Conservation (phyloP, 2,329 filamentous ascomycete genomes). For the Thielaviopsis ethacetica region DNA sequence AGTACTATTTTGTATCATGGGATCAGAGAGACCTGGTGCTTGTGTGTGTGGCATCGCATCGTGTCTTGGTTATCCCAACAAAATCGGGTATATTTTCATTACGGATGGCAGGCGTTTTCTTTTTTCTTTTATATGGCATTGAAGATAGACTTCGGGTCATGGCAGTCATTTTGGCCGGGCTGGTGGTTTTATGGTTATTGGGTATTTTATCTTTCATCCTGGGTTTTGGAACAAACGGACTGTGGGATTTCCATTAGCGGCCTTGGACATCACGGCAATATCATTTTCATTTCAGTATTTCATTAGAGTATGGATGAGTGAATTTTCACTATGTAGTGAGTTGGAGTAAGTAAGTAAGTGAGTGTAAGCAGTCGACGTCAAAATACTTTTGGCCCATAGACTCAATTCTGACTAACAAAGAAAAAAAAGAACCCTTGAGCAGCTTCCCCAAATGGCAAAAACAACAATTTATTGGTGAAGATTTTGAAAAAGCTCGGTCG, state of each 20-base stretch:
- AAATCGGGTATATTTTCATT: neutral
- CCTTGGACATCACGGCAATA: neutral
- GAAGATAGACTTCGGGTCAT: neutral
- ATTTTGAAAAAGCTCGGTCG: neutral
- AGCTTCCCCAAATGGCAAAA: neutral
- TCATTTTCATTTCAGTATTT: too few relatives aligned
- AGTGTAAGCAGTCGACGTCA: neutral
- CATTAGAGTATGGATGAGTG: too few relatives aligned
- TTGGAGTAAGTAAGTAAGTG: too few relatives aligned
- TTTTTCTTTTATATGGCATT: neutral
- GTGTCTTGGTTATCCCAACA: neutral
- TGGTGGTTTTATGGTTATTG: neutral
- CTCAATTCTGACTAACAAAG: neutral
- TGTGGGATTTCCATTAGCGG: neutral
- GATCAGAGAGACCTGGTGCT: too few relatives aligned
- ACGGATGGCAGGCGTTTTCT: neutral
- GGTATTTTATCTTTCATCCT: neutral
- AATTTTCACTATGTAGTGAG: neutral
- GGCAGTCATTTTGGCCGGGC: neutral
- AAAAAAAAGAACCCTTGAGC: neutral
- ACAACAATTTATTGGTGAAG: neutral
- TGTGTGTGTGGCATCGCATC: neutral
- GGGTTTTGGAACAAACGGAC: neutral
- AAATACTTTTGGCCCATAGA: neutral
- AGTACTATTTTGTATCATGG: neutral